These are phyloP conservation scores for Juncus effusus DNA, from an alignment of 176 grass and related monocot species.

Conservation along the genomic window DNA sequence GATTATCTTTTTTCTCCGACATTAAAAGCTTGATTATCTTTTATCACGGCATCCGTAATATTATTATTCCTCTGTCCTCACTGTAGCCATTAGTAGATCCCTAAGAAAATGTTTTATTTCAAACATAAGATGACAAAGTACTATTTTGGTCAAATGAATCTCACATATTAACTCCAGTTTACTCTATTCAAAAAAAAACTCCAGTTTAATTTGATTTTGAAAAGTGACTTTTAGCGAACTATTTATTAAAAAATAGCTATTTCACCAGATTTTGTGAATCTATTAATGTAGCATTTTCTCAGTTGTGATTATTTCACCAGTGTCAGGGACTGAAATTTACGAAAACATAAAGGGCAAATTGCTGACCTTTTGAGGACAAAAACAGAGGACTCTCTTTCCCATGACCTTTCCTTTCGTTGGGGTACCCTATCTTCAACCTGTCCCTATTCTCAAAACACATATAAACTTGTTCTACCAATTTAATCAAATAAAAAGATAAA, in stretches of 20 bases:
- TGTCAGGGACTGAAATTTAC: neutral
- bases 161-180: neutral
- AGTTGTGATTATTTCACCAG: too few species aligned
- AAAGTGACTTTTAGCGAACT: neutral
- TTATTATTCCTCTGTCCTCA: too few species aligned
- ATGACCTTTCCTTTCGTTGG: neutral
- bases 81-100: too few species aligned
- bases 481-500: too few species aligned
- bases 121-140: neutral
- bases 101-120: too few species aligned
- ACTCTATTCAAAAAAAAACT: neutral
- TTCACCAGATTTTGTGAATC: neutral
- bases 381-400: neutral
- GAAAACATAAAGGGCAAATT: neutral
- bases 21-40: too few species aligned
- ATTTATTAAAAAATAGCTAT: neutral
- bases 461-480: neutral
- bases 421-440: constrained; percentile 7
- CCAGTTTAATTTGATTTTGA: neutral
- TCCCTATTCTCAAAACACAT: neutral
- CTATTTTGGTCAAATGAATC: neutral
- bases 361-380: neutral
- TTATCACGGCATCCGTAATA: too few species aligned
- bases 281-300: neutral
- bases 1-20: neutral